Conservation (phyloP, 1,139 yeast genomes). For the Magnusiomyces sp. region DNA sequence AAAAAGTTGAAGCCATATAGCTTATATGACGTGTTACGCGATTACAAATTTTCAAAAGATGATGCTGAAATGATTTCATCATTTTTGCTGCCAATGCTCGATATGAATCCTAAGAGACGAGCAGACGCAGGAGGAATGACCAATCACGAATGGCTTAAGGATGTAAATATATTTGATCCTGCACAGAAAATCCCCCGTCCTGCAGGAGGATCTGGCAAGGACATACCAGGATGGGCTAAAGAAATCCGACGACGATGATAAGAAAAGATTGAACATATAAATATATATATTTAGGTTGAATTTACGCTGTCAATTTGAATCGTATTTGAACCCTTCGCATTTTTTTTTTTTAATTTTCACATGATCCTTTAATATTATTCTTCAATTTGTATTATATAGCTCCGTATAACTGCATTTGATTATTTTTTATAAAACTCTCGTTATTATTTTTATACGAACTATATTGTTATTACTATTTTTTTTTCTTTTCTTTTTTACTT, state of each 20-base stretch:
- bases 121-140: constrained; percentile 80
- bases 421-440: not conserved
- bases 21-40: constrained; percentile 53
- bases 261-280: not conserved
- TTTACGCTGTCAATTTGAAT: too few relatives aligned
- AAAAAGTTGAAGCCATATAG: constrained; percentile 63
- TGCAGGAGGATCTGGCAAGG: constrained; percentile 59
- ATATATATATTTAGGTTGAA: too few relatives aligned
- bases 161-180: constrained; percentile 52
- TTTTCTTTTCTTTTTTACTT: too few relatives aligned
- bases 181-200: constrained; percentile 41
- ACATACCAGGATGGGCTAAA: constrained; percentile 63
- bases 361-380: not conserved
- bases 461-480: not conserved
- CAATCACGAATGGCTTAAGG: constrained; percentile 68
- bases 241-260: constrained; percentile 27
- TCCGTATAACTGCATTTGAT: not conserved
- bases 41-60: constrained; percentile 52
- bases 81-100: constrained; percentile 66
- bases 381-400: not conserved
- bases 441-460: not conserved
- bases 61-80: constrained; percentile 51
- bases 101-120: constrained; percentile 56
- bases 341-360: not conserved
- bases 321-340: not conserved